A percentile compares a stretch with the other conserved stretches of the same genome.
phyloP scores from a whole-genome alignment of 768 basidiomycete genomes.

The Chlorophyllum brunneum region DNA sequence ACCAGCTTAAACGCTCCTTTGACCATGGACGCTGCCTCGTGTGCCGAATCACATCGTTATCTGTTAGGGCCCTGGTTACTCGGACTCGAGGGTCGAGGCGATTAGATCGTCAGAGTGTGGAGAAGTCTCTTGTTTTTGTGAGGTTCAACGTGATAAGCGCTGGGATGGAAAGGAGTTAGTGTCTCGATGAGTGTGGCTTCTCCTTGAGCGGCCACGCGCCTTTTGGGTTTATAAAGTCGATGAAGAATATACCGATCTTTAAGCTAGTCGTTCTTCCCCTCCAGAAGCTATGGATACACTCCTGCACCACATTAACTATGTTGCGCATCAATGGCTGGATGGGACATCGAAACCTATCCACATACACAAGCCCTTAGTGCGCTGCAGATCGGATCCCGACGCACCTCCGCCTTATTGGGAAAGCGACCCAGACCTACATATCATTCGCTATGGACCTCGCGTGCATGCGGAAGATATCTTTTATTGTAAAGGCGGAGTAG shows the following conservation, averaged over 20 bases:
- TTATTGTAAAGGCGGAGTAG: slow-evolving; percentile 16
- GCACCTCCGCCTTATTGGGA: slow-evolving; percentile 10
- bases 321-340: background rate
- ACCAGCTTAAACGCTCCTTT: background rate
- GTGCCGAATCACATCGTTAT: background rate
- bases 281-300: background rate
- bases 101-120: too few species aligned
- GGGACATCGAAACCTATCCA: background rate
- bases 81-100: too few species aligned
- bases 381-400: background rate
- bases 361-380: slow-evolving; percentile 1
- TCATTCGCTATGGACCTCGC: slow-evolving; percentile 14
- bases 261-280: too few species aligned
- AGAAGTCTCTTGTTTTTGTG: too few species aligned
- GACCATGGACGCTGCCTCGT: too few species aligned
- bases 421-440: background rate
- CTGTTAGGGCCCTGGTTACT: background rate
- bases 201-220: too few species aligned
- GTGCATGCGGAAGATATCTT: slow-evolving; percentile 11
- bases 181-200: too few species aligned
- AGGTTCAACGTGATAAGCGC: too few species aligned
- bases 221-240: too few species aligned
- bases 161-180: too few species aligned
- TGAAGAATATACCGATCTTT: too few species aligned
- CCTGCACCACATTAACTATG: background rate